A percentile compares a stretch with the other conserved stretches of the same genome.
These are phyloP conservation scores for Cryptococcus neoformans DNA, from an alignment of 1,284 basidiomycete species.

Conservation along the genomic window DNA sequence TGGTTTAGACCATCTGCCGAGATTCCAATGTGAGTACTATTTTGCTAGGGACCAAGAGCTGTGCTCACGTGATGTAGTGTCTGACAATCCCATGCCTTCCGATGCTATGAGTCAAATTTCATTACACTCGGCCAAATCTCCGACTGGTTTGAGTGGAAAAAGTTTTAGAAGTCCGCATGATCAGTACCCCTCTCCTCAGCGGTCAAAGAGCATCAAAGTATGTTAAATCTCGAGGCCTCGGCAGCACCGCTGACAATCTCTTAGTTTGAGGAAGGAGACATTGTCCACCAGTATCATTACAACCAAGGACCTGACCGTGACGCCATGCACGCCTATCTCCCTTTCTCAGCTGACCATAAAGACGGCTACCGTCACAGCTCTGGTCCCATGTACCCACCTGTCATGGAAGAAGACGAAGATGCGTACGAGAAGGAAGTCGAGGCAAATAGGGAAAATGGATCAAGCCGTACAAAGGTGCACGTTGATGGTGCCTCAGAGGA, in stretches of 20 bases:
- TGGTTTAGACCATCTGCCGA: constrained; percentile 32
- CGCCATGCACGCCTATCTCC: constrained; percentile 24
- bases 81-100: constrained; percentile 44
- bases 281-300: constrained; percentile 48
- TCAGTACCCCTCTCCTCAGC: constrained; percentile 11
- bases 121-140: constrained; percentile 23
- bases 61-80: constrained; percentile 25
- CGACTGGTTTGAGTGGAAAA: constrained; percentile 1
- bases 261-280: constrained; percentile 38
- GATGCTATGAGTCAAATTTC: constrained; percentile 42
- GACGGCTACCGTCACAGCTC: neutral
- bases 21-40: constrained; percentile 38
- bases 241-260: neutral
- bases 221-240: constrained; percentile 5
- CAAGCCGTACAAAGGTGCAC: neutral
- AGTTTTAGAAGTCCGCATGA: constrained; percentile 7
- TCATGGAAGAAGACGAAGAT: constrained; percentile 12
- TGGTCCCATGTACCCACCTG: constrained; percentile 11
- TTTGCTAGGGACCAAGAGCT: neutral
- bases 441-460: neutral
- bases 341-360: neutral
- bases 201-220: constrained; percentile 35
- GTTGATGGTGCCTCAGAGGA: neutral
- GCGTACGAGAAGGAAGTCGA: constrained; percentile 3
- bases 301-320: constrained; percentile 21